Evolutionary conservation across 1,284 basidiomycete species (phyloP).

Genomic region (Cutaneotrichosporon sp.): DNA sequence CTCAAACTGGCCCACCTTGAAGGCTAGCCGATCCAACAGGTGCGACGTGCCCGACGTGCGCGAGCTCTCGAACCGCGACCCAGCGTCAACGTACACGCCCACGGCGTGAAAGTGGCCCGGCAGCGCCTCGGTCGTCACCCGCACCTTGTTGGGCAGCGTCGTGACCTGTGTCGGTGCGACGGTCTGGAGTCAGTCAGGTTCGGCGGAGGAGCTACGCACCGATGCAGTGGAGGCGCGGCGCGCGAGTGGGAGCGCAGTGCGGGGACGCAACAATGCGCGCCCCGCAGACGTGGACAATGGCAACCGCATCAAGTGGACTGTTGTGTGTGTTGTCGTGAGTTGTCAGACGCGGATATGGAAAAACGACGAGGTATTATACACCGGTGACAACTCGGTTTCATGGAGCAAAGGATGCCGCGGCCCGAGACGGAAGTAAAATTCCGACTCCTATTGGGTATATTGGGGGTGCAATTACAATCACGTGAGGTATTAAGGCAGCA

Average conservation of each 20-base stretch:
- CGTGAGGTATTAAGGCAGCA: neutral
- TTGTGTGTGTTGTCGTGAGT: neutral
- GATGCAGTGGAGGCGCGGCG: constrained; percentile 7
- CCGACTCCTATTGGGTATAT: neutral
- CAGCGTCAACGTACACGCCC: constrained; percentile 89
- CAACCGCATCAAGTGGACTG: constrained; percentile 7
- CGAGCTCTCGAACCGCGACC: constrained; percentile 81
- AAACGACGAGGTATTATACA: too few species aligned
- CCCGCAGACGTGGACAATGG: constrained; percentile 9
- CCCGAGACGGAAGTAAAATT: neutral
- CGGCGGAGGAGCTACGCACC: neutral
- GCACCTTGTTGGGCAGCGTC: constrained; percentile 82
- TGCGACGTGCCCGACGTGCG: constrained; percentile 78
- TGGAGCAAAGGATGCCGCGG: neutral
- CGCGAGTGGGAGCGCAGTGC: neutral
- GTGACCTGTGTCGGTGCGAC: constrained; percentile 53
- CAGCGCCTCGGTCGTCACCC: constrained; percentile 84
- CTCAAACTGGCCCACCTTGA: constrained; percentile 90
- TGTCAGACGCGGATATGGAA: neutral
- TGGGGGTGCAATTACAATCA: neutral
- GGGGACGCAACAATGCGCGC: constrained; percentile 4
- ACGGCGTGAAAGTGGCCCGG: constrained; percentile 93
- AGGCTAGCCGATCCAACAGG: constrained; percentile 90
- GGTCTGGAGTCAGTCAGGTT: neutral
- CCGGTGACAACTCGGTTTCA: neutral